Evolutionary conservation across 306 rosid genomes (phyloP).

Genomic region (Datisca glomerata): DNA sequence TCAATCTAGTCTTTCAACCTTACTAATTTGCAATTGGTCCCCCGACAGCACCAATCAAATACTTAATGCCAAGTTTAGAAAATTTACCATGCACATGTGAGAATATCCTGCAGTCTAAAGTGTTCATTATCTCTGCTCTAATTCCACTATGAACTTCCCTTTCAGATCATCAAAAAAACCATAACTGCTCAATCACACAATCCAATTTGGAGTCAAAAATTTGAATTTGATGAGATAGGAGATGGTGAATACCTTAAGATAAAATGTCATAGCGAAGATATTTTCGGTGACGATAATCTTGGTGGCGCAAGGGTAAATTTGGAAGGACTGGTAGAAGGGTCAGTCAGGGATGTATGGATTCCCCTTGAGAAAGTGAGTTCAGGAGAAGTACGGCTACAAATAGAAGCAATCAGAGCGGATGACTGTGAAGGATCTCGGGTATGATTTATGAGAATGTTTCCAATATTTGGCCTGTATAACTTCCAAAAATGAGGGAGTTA

Average conservation of each 20-base stretch:
- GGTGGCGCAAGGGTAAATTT: conserved; percentile 89
- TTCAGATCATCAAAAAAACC: conserved; percentile 58
- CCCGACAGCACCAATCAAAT: no score
- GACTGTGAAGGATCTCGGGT: conserved; percentile 77
- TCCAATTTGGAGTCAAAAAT: conserved; percentile 68
- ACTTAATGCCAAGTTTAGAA: no score
- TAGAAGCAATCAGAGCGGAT: conserved; percentile 58
- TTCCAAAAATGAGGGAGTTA: no score
- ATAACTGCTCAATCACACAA: conserved; percentile 32
- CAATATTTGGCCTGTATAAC: not conserved
- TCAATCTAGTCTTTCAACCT: no score
- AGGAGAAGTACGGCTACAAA: conserved; percentile 81
- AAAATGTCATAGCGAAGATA: conserved; percentile 58
- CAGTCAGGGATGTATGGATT: conserved; percentile 69
- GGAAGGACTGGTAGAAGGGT: conserved; percentile 76
- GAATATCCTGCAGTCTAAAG: no score
- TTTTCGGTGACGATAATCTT: conserved; percentile 64
- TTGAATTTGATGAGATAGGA: conserved; percentile 80
- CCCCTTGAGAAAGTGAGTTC: conserved; percentile 90
- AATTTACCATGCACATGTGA: no score
- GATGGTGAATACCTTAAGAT: conserved; percentile 75
- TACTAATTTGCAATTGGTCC: no score
- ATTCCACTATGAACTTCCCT: conserved; percentile 12
- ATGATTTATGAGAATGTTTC: conserved; percentile 15
- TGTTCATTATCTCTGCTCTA: conserved; percentile 3